These are phyloP conservation scores for Comarum palustre DNA, from an alignment of 306 rosid genomes.

Conservation along the genomic window DNA sequence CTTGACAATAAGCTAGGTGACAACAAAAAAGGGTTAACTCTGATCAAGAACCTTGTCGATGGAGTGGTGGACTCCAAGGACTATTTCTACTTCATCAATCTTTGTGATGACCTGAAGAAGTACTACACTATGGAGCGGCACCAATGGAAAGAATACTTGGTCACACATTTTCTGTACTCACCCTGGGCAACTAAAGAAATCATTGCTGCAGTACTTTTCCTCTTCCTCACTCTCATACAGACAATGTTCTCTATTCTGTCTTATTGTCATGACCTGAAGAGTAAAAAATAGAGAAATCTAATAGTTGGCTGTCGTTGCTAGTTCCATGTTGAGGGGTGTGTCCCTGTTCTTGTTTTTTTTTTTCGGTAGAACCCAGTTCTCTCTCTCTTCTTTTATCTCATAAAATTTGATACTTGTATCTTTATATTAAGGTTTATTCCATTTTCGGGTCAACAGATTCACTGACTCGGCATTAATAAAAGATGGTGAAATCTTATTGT, in stretches of 20 bases:
- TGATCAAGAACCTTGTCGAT: not conserved
- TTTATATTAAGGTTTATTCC: not conserved
- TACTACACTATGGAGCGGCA: constrained; percentile 6
- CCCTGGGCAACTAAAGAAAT: constrained; percentile 27
- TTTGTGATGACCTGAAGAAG: not conserved
- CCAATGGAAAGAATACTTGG: constrained; percentile 24
- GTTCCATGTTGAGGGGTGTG: not conserved
- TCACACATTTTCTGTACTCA: constrained; percentile 20
- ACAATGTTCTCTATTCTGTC: constrained; percentile 1
- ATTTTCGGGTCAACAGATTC: not conserved
- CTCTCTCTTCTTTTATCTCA: too few relatives aligned
- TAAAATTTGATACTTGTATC: not conserved
- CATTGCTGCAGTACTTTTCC: constrained; percentile 14
- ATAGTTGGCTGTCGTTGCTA: not conserved
- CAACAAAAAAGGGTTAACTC: not conserved
- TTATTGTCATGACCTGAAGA: not conserved
- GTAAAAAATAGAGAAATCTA: not conserved
- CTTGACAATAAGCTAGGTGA: constrained; percentile 15
- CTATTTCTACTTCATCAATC: not conserved
- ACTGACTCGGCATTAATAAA: too few relatives aligned
- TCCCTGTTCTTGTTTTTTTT: not conserved
- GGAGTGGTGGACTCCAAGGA: constrained; percentile 12
- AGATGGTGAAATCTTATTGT: too few relatives aligned
- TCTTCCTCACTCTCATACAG: constrained; percentile 19
- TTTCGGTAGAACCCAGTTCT: too few relatives aligned